Evolutionary conservation across 176 grass and related monocot genomes (phyloP), one percentile per base, ranked within the genome.

Genomic region (Aegilops tauschii): DNA sequence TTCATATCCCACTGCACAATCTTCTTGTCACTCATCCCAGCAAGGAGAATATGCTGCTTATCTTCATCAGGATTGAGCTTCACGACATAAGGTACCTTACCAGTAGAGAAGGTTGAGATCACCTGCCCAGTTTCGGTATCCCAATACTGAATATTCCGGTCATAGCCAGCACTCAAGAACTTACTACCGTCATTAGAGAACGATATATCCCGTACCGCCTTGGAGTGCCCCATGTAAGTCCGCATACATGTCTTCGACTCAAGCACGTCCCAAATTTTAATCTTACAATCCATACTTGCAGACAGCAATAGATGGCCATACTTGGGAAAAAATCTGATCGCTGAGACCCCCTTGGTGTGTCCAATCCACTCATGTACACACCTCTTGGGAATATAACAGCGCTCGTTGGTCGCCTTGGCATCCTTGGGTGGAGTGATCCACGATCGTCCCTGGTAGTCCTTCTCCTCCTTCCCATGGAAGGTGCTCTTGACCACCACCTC

Each of bases 21-120:
- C 85, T 99, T 99, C 92, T 99, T 99, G 61, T 99, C 97, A 3
- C 97, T 99, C 97, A 99, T 99, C 37, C 97, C 97, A n/a, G 97
- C 92, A 18, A 99, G 90, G 42, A 99, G 94, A 85, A 99, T 89
- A 88, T 96, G 91, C 89, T 99, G 97, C 82, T 99, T 99, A 78
- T 99, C 97, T 28, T 96, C 94, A 63, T 99, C 97, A n/a, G 97
- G 97, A 58, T 99, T 96, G 37, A 99, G 94, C 86, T 94, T 99
- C 52, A 94, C 94, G 4, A 99, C 97, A 89, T 96, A 96, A 36
- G 96, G 96, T 12, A 96, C 84, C 76, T 98, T 98, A 12, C 96
- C 96, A 0, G 96, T 98, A 31, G 96, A 98, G 82, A 98, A 98
- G n/a, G 93, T 96, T 0, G 96, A 98, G 77, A 98, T 98, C 61